Percentiles rank a stretch among this genome's conserved stretches.
Evolutionary conservation across 2,329 filamentous ascomycete species (phyloP).

Genomic region (Colletotrichum viniferum): DNA sequence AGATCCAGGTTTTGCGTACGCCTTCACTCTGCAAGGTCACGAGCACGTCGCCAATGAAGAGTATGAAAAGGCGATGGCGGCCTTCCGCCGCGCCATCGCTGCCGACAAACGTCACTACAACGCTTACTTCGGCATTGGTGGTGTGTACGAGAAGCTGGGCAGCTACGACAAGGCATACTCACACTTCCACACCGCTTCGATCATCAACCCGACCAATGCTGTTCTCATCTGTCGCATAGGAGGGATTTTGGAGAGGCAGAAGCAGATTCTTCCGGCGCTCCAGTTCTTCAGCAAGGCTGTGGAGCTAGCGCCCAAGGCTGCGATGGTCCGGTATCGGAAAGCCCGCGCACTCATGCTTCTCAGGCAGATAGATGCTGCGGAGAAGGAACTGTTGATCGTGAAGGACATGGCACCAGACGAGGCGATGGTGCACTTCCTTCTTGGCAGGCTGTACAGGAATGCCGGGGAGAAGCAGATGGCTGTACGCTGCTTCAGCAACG

Average conservation of each 20-base stretch:
- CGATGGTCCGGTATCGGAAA: slow-evolving; percentile 90
- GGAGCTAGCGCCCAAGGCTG: slow-evolving; percentile 78
- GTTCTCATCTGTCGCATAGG: slow-evolving; percentile 94
- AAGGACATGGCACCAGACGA: slow-evolving; percentile 94
- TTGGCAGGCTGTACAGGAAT: slow-evolving; percentile 81
- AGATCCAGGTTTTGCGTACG: slow-evolving; percentile 90
- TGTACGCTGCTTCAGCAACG: slow-evolving; percentile 94
- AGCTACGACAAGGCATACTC: slow-evolving; percentile 90
- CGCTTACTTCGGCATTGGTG: slow-evolving; percentile 90
- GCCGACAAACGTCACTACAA: slow-evolving; percentile 94
- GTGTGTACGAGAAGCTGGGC: slow-evolving; percentile 87
- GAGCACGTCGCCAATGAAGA: slow-evolving; percentile 97
- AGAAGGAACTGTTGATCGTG: slow-evolving; percentile 83
- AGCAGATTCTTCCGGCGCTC: slow-evolving; percentile 79
- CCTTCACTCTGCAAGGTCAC: slow-evolving; percentile 93
- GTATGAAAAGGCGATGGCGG: slow-evolving; percentile 89
- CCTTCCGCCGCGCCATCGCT: slow-evolving; percentile 84
- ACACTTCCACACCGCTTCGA: slow-evolving; percentile 86
- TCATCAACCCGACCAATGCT: slow-evolving; percentile 92
- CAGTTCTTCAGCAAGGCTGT: slow-evolving; percentile 83
- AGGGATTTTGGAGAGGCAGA: slow-evolving; percentile 85
- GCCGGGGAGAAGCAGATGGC: slow-evolving; percentile 77
- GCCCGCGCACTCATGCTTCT: slow-evolving; percentile 84
- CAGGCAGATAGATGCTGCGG: slow-evolving; percentile 71
- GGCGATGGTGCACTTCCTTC: slow-evolving; percentile 92